phyloP scores from a whole-genome alignment of 805 yeast species.

The Wickerhamiella brachini region DNA sequence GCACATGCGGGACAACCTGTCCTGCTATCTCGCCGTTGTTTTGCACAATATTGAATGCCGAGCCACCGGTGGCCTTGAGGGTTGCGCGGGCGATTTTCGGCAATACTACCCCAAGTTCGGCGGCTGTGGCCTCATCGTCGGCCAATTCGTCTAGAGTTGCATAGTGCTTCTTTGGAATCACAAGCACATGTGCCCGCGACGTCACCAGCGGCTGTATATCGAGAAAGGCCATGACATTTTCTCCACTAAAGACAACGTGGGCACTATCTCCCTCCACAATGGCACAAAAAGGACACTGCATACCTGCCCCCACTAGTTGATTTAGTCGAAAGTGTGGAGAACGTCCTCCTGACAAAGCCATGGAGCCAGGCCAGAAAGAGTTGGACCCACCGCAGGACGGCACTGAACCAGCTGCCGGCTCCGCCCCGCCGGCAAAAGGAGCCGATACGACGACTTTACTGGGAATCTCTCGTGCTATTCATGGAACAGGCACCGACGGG shows the following conservation, averaged over 20 bases:
- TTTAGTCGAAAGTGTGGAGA: neutral
- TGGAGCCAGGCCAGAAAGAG: neutral
- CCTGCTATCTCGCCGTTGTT: slow-evolving; percentile 79
- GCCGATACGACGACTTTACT: neutral
- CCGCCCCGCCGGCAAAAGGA: neutral
- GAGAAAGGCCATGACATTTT: slow-evolving; percentile 23
- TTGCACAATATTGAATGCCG: slow-evolving; percentile 26
- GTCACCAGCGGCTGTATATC: slow-evolving; percentile 28
- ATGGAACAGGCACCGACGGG: neutral
- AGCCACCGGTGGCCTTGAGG: slow-evolving; percentile 12
- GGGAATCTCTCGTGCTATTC: neutral
- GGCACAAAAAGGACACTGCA: slow-evolving; percentile 20
- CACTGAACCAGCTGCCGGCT: neutral
- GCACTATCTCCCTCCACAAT: slow-evolving; percentile 16
- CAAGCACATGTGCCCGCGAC: slow-evolving; percentile 24
- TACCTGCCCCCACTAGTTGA: neutral
- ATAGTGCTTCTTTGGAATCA: slow-evolving; percentile 24
- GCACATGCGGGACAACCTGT: slow-evolving; percentile 86
- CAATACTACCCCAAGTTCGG: slow-evolving; percentile 15
- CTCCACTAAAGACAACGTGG: slow-evolving; percentile 19
- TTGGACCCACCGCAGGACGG: neutral
- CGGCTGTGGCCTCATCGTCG: slow-evolving; percentile 10
- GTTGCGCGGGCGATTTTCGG: slow-evolving; percentile 19
- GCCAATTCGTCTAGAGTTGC: slow-evolving; percentile 19
- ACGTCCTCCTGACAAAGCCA: neutral